These are phyloP conservation scores for Pyrus communis DNA, from an alignment of 306 rosid genomes.

Conservation along the genomic window DNA sequence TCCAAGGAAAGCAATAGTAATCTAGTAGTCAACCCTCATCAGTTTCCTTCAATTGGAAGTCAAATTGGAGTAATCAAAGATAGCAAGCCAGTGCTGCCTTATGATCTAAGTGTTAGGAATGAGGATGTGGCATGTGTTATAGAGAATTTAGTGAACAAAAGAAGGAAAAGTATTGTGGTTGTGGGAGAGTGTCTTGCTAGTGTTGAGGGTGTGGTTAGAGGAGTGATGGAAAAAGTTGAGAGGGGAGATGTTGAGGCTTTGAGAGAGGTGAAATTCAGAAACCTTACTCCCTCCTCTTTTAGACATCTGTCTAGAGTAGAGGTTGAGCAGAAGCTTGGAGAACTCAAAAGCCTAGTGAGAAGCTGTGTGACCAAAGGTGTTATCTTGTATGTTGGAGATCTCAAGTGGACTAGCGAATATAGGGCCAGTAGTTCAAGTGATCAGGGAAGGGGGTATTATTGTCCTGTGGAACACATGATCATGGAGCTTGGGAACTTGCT, in stretches of 20 bases:
- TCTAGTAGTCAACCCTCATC: conserved; percentile 3
- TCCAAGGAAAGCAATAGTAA: conserved; percentile 34
- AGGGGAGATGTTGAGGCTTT: conserved; percentile 57
- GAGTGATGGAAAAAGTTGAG: conserved; percentile 63
- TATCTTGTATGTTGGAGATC: conserved; percentile 82
- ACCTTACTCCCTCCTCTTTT: conserved; percentile 47
- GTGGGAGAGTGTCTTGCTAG: conserved; percentile 70
- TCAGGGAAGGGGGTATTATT: conserved; percentile 46
- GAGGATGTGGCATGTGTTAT: conserved; percentile 57
- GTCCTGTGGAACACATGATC: conserved; percentile 70
- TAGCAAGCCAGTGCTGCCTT: conserved; percentile 17
- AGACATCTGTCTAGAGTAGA: conserved; percentile 44
- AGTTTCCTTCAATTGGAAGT: not conserved
- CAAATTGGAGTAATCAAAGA: not conserved
- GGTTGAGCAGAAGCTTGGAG: conserved; percentile 65
- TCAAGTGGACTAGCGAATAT: conserved; percentile 60
- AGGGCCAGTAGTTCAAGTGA: conserved; percentile 19
- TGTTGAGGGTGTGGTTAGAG: conserved; percentile 56
- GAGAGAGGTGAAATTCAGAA: conserved; percentile 48
- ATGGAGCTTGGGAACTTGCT: conserved; percentile 81
- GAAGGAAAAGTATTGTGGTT: conserved; percentile 54
- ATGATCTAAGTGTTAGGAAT: conserved; percentile 33
- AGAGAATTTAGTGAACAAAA: conserved; percentile 39
- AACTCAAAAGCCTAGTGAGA: conserved; percentile 37
- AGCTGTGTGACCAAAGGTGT: conserved; percentile 44